A percentile compares a stretch with the other conserved stretches of the same genome.
phyloP scores from a whole-genome alignment of 2,329 filamentous ascomycete genomes.

The Stagonosporopsis chrysanthemi region DNA sequence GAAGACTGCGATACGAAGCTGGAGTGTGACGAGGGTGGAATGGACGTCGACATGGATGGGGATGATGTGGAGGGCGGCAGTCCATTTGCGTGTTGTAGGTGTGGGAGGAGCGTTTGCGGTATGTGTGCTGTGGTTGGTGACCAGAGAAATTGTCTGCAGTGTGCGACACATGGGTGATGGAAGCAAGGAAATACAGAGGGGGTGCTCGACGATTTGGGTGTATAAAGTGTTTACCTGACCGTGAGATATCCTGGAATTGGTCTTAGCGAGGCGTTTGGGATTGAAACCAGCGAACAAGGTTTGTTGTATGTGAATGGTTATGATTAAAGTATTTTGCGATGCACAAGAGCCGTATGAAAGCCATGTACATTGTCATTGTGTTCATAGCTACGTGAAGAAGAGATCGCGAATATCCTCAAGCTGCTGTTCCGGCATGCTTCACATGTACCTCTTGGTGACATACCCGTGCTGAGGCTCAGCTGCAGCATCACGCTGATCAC shows the following conservation, averaged over 20 bases:
- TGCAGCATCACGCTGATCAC: slow-evolving; percentile 36
- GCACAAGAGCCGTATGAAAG: not conserved
- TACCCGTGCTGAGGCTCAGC: slow-evolving; percentile 20
- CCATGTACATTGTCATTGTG: not conserved
- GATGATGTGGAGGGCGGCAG: slow-evolving; percentile 34
- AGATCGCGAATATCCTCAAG: not conserved
- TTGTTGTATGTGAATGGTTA: not conserved
- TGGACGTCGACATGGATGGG: slow-evolving; percentile 51
- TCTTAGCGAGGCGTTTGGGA: slow-evolving; percentile 21
- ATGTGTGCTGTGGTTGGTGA: slow-evolving; percentile 52
- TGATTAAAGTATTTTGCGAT: not conserved
- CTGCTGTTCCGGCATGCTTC: not conserved
- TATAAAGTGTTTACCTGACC: not conserved
- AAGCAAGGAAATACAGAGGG: not conserved
- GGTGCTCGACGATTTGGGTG: not conserved
- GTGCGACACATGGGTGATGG: slow-evolving; percentile 38
- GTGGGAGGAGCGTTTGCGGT: slow-evolving; percentile 52
- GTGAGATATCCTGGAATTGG: slow-evolving; percentile 9
- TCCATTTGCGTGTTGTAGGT: slow-evolving; percentile 49
- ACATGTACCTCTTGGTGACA: slow-evolving; percentile 13
- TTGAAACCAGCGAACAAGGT: not conserved
- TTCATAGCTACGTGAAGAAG: not conserved
- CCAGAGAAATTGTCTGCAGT: slow-evolving; percentile 52
- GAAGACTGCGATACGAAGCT: slow-evolving; percentile 55
- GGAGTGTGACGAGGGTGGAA: slow-evolving; percentile 36